Base-by-base conservation (phyloP, 257 asterid species). In the Perilla frutescens region DNA sequence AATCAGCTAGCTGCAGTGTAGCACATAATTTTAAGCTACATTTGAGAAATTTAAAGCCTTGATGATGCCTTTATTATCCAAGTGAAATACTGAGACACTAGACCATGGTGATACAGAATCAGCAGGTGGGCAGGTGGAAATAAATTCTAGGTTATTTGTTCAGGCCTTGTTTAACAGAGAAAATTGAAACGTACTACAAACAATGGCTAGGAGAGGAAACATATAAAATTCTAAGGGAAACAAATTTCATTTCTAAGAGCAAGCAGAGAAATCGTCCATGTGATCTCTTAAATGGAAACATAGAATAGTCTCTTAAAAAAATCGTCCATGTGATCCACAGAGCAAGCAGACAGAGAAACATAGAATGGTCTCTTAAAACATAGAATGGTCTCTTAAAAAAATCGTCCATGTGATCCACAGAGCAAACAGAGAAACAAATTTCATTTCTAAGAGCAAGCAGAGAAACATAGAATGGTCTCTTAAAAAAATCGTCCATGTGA, bases 1-100 rank as follows among this genome's bases (percentile, higher is more conserved):
- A 59, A 54, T 43, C 70, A 75, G 62, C 20, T 49, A 70, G 43
- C 36, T 62, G 58, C 66, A 71, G 14, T 13, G 10, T 36, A 51
- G 67, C 44, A 64, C 63, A 55, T 5, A 32, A 68, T 49, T 29
- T 29, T 20, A 20, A 20, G 26, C 26, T 20, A 20, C 26, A 20
- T 20, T 20, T 0, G 26, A 20, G 26, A 20, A 20, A 20, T 20
- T 20, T 20, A 48, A 61, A 67, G 55, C 50, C 58, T 71, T 47
- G 48, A 3, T 4, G 39, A 56, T 26, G 26, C 29, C 62, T 37
- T 26, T 65, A 54, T 47, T 31, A 15, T 57, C 8, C 34, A 53
- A 57, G 45, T 39, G 48, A 7, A 13, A 61, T 47, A 80, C 14
- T 62, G 14, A 8, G 5, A 37, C 44, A 34, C 44, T 45, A 34